Base-by-base conservation (phyloP, 345 rosid genomes). In the Cardiospermum halicacabum region DNA sequence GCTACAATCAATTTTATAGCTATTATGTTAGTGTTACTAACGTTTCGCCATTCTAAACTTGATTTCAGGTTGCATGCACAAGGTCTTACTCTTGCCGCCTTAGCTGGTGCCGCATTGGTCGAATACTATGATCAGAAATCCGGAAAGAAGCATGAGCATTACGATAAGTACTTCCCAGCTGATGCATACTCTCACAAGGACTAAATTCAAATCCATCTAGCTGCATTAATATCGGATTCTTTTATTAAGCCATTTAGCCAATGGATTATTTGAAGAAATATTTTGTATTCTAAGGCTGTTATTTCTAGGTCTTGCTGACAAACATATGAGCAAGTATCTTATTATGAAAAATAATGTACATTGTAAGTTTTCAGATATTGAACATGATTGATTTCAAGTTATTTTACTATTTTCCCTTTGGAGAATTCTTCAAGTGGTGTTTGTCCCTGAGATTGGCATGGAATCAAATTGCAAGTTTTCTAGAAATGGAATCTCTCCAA, bases 41-140 rank as follows among this genome's bases (percentile, higher is more conserved):
- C 45, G 5, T 5, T 11, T 25, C 47, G 4, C 12, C 1, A 16
- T 19, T 6, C 27, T 4, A 22, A 30, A 30, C 43, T 47, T 10
- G 57, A 27, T 61, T 21, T 45, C 83, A 91, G 99, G 96, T 74
- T 94, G 69, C 95, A 94, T 6, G 99, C 99, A 0, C 96, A 94
- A 78, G 97, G 91, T 9, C 77, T 94, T 51, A 91, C 96, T 0
- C 80, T 94, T 58, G 96, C 91, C 11, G 97, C 99, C 9, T 71
- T 94, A 5, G 96, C 88, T 30, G 99, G 99, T 58, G 97, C 96
- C 69, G 99, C 96, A 0, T 75, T 72, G 11, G 97, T 87, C 0
- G 99, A 94, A 75, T 91, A 82, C 81, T 85, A 84, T 22, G 99
- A 94, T 58, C 97, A 82, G 66, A 81, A 79, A 47, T 42, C 75